These are phyloP conservation scores for Colletotrichum falcatum DNA, from an alignment of 2,329 filamentous ascomycete species.

Conservation along the genomic window DNA sequence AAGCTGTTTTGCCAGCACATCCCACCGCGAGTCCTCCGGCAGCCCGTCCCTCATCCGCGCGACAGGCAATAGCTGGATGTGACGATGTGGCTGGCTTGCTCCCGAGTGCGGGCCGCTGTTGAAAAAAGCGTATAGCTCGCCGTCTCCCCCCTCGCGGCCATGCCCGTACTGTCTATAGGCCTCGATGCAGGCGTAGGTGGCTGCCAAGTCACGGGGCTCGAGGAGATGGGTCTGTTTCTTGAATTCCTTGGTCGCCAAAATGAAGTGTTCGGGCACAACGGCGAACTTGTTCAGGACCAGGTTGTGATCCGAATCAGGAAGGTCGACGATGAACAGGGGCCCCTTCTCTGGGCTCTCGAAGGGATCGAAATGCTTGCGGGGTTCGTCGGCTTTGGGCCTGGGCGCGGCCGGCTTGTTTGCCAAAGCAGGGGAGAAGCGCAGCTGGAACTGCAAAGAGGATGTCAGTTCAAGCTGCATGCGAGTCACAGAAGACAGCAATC, in stretches of 20 bases:
- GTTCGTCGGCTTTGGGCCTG: slow-evolving; percentile 51
- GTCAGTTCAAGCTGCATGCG: slow-evolving; percentile 1
- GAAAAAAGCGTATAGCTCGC: slow-evolving; percentile 73
- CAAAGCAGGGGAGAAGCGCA: slow-evolving; percentile 77
- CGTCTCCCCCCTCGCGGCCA: slow-evolving; percentile 40
- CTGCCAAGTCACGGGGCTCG: slow-evolving; percentile 69
- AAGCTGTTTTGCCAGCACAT: slow-evolving; percentile 59
- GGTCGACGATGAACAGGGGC: slow-evolving; percentile 63
- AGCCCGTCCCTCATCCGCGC: slow-evolving; percentile 70
- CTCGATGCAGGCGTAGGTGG: slow-evolving; percentile 70
- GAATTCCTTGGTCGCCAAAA: slow-evolving; percentile 74
- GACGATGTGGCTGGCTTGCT: slow-evolving; percentile 78
- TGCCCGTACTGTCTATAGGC: slow-evolving; percentile 59
- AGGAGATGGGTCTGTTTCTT: slow-evolving; percentile 74
- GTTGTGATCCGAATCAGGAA: slow-evolving; percentile 64
- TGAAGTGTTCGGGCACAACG: slow-evolving; percentile 77
- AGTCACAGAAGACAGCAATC: neutral
- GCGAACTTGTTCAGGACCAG: slow-evolving; percentile 83
- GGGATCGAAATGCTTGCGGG: slow-evolving; percentile 65
- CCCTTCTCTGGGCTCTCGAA: slow-evolving; percentile 70
- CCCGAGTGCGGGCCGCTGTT: slow-evolving; percentile 77
- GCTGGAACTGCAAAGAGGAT: slow-evolving; percentile 69
- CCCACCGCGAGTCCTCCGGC: slow-evolving; percentile 55
- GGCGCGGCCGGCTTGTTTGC: slow-evolving; percentile 72
- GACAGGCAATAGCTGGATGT: slow-evolving; percentile 78